Base-by-base conservation (phyloP, 495 filamentous ascomycete species). In the Cercophora sp. region DNA sequence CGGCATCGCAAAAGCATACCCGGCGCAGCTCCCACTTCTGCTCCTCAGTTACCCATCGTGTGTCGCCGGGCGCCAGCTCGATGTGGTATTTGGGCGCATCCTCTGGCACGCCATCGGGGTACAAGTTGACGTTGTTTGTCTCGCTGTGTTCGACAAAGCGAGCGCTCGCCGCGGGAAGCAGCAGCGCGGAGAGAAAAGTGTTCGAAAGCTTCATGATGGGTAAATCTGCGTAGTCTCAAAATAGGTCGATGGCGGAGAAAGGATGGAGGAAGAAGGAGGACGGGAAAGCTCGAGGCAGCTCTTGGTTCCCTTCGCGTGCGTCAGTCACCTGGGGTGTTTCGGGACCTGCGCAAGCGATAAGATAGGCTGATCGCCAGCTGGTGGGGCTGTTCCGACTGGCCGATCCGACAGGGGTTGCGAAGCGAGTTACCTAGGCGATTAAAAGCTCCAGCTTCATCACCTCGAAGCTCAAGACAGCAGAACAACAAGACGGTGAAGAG, bases 11-110 rank as follows among this genome's bases (percentile, higher is more conserved):
- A 25, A 13, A n/a, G 70, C 84, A 50, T 80, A 96, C 90, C 58
- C 91, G 74, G 67, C 87, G 84, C 54, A 97, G 73, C 57, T 80
- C 82, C 87, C 94, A 96, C 71, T 98, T 98, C 72, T 96, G 84
- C 24, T 96, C 89, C 59, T 98, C 92, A 0, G 87, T 92, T 20
- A 96, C 84, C 87, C 88, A 94, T 71, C 75, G 70, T 19, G 82
- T 90, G 57, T 89, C 79, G 52, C 87, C 89, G n/a, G 90, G 92
- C 13, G 80, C 75, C n/a, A 95, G 70, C 74, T 98, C 91, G 54
- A 98, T 86, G 27, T 93, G 78, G 61, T 79, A 96, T 59, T 77
- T 76, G 45, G 86, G 79, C 25, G 59, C 60, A 25, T 71, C 61
- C 4, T 55, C 49, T 2, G 62, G 57, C 24, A 50, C 22, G 48